Evolutionary conservation across 768 basidiomycete genomes (phyloP), one percentile per base, ranked within the genome.

Genomic region (Hirschioporus abietinus): DNA sequence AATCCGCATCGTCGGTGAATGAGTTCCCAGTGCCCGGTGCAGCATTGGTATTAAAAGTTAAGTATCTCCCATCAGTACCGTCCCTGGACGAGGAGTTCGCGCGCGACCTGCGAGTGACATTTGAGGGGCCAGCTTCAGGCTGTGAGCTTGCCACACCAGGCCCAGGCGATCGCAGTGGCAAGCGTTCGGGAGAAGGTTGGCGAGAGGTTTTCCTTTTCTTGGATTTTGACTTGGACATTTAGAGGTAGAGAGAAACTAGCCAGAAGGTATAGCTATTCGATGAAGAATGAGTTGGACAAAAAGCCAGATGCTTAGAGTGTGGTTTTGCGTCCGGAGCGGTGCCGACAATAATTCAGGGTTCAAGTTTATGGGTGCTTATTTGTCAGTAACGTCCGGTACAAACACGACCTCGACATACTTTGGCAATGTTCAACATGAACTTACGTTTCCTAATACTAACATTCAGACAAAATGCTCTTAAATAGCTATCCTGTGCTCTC

Each of bases 1-100:
- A 78, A 64, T 78, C 77, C 25, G 72, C 69, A 25, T 73, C 71
- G 10, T 23, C 68, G 12, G 42, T 35, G 60, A 70, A 70, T 12
- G 42, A 52, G 12, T 52, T 52, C 2, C 42, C 42, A 15, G 42
- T 15, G 20, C 12, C 20, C 12, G 42, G 42, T 12, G 42, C 42
- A 52, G 42, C 20, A 20, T 15, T 52, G 42, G 42, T 5, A 6
- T 12, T 15, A 1, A 52, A 15, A 52, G 4, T 15, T 3, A 10
- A 52, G 20, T 52, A 52, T 52, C 42, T 52, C 20, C 42, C 12
- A 1, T 52, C 42, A 20, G 12, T 1, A 52, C 12, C 20, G 12
- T 52, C 12, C 20, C 42, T 3, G 3, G 42, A 15, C 15, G 42
- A 12, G 20, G 42, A 52, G 20, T 52, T 52, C 20, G 3, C 42